Base-by-base conservation (phyloP, 2,329 filamentous ascomycete genomes). In the Ampelomyces quisqualis region DNA sequence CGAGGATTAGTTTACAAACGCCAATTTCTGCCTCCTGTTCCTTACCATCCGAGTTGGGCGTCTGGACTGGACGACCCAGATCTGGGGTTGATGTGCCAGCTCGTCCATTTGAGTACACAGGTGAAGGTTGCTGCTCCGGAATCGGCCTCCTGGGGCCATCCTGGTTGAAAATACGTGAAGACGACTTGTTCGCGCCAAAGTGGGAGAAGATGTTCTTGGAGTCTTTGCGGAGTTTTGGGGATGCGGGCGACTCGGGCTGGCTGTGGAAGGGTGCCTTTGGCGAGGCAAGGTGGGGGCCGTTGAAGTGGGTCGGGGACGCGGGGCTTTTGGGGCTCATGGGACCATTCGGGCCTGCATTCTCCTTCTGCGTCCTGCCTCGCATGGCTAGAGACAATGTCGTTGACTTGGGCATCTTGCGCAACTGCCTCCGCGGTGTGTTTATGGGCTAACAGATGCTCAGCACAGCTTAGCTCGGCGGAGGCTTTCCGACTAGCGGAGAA, bases 61-160 rank as follows among this genome's bases (percentile, higher is more conserved):
- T 66, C 33, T 62, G 62, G 29, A 68, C 54, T 11, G 65, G 59
- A 21, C 61, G 60, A 47, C 64, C 71, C 38, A 77, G 53, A 40
- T 76, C 73, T 30, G 74, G 73, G 34, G 73, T 74, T 24, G 74
- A 76, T 20, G 71, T 72, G n/a, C 70, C 66, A 38, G 63, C 64
- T 40, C 68, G 70, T 36, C 69, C 64, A 41, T 74, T 60, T 55
- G 59, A 70, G 66, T 62, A 75, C 41, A 65, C 42, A 10, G 52
- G 53, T 21, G 58, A 59, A 3, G 55, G 62, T 46, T 67, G 58
- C 11, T 62, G 59, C 14, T 71, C 63, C 18, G 64, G 48, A 23
- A 60, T 53, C 36, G 66, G 63, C 35, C 65, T 60, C 22, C 55
- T 55, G 20, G 62, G 62, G 30, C 59, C 58, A 17, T 66, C 70